Percentiles rank a stretch among this genome's conserved stretches.
Evolutionary conservation across 306 rosid genomes (phyloP).

Genomic region (Macrotyloma uniflorum): DNA sequence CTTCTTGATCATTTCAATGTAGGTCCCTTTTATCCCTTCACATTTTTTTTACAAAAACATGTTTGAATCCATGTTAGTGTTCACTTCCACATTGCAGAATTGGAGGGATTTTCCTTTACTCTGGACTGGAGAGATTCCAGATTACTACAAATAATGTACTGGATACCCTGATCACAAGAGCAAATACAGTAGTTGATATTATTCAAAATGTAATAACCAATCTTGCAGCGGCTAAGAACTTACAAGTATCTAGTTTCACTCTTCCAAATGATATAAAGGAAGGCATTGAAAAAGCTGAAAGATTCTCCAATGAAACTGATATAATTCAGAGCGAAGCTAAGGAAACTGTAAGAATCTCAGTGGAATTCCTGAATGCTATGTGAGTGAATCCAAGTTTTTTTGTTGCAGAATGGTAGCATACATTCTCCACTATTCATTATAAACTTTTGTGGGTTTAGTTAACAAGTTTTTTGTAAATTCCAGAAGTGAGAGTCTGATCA

Average conservation of each 20-base stretch:
- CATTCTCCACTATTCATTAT: too few species aligned
- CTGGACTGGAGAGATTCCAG: constrained; percentile 29
- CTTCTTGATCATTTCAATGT: constrained; percentile 55
- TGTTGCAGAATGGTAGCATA: too few species aligned
- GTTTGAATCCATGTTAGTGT: not conserved
- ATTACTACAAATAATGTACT: not conserved
- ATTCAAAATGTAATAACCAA: not conserved
- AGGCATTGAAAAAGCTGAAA: constrained; percentile 1
- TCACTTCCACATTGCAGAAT: not conserved
- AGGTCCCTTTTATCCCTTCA: not conserved
- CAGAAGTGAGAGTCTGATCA: constrained; percentile 52
- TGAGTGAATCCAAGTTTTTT: constrained; percentile 4
- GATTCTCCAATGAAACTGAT: not conserved
- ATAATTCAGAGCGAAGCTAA: not conserved
- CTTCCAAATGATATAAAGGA: constrained; percentile 32
- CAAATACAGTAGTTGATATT: not conserved
- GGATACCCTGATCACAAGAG: not conserved
- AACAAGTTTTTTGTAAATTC: not conserved
- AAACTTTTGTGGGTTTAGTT: too few species aligned
- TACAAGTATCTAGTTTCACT: not conserved
- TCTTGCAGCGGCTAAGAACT: constrained; percentile 27
- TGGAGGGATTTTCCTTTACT: constrained; percentile 32
- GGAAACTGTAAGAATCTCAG: not conserved
- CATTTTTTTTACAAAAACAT: not conserved
- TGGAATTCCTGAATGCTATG: not conserved